These are phyloP conservation scores for Silene uniflora DNA, from an alignment of 148 eudicot species.

Conservation along the genomic window DNA sequence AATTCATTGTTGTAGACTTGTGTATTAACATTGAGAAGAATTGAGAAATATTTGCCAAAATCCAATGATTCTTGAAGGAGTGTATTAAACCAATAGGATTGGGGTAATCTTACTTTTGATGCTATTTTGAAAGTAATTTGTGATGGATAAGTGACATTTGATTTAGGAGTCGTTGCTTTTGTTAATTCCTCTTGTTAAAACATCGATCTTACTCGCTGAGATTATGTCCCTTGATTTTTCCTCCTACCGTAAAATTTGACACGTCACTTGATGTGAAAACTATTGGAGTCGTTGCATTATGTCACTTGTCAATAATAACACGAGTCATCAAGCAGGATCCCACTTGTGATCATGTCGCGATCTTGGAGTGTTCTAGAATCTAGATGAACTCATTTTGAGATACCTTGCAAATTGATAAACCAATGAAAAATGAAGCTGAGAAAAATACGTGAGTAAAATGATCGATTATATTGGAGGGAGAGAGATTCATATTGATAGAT, in stretches of 20 bases:
- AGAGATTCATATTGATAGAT: neutral
- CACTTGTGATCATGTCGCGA: neutral
- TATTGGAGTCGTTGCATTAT: neutral
- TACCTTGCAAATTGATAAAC: neutral
- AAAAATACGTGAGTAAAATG: neutral
- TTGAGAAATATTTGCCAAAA: no score
- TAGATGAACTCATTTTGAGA: neutral
- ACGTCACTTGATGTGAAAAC: neutral
- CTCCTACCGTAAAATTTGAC: neutral
- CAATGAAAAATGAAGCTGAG: neutral
- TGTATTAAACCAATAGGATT: constrained; percentile 91
- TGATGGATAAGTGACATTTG: neutral
- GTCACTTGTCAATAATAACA: neutral
- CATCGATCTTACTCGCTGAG: neutral
- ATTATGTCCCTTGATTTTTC: neutral
- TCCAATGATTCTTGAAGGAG: constrained; percentile 30
- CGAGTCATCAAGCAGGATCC: neutral
- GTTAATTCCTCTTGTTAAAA: neutral
- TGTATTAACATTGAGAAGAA: neutral
- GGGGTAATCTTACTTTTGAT: constrained; percentile 52
- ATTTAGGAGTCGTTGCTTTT: neutral
- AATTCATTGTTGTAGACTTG: neutral
- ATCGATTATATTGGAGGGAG: neutral
- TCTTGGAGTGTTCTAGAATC: neutral
- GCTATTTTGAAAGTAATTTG: neutral